Percentiles rank a stretch among this genome's conserved stretches.
phyloP scores from a whole-genome alignment of 1,139 yeast genomes.

The Kodamaea suecica region DNA sequence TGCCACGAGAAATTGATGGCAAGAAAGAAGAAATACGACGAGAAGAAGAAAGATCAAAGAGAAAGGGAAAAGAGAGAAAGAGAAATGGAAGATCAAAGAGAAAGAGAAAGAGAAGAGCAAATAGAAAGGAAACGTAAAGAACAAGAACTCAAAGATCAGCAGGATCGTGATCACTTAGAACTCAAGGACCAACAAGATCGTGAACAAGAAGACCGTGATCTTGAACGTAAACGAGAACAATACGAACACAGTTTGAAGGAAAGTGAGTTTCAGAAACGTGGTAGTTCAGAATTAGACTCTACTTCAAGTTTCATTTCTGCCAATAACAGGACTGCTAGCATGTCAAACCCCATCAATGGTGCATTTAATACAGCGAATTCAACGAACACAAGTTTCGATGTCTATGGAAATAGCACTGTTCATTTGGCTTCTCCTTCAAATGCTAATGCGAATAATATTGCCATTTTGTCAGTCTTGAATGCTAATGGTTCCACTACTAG shows the following conservation, averaged over 20 bases:
- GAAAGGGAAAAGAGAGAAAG: conserved; percentile 17
- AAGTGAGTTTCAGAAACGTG: neutral
- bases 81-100: conserved; percentile 9
- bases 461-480: neutral
- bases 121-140: neutral
- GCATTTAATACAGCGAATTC: neutral
- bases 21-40: conserved; percentile 54
- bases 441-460: neutral
- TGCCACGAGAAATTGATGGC: conserved; percentile 87
- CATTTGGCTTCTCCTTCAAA: too few species aligned
- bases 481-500: conserved; percentile 2
- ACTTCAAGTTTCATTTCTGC: conserved; percentile 3
- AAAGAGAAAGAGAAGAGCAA: conserved; percentile 5
- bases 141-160: neutral
- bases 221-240: too few species aligned
- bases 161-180: neutral
- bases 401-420: neutral
- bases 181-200: conserved; percentile 2
- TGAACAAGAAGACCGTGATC: conserved; percentile 5
- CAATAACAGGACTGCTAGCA: neutral
- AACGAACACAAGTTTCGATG: neutral
- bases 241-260: too few species aligned
- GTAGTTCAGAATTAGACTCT: conserved; percentile 1
- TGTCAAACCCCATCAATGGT: neutral
- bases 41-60: conserved; percentile 37